These are phyloP conservation scores for Oldenlandia corymbosa DNA, from an alignment of 257 asterid species.

Conservation along the genomic window DNA sequence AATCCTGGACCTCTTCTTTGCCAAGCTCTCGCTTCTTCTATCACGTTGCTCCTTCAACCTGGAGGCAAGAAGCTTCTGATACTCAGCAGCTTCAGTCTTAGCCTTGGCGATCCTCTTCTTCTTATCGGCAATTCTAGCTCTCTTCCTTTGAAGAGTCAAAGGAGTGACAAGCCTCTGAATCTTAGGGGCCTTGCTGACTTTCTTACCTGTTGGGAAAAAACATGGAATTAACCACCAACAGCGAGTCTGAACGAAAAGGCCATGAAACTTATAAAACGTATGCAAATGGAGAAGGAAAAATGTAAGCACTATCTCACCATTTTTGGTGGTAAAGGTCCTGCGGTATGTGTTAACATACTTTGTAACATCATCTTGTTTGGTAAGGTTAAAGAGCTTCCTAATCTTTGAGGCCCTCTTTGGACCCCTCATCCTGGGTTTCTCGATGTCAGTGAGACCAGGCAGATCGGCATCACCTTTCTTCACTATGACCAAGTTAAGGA, in stretches of 20 bases:
- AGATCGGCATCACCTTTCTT: conserved; percentile 66
- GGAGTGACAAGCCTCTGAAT: conserved; percentile 80
- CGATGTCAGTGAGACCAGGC: conserved; percentile 64
- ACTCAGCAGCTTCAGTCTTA: conserved; percentile 61
- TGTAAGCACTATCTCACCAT: conserved; percentile 29
- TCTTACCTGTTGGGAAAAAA: conserved; percentile 41
- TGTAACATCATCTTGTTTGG: conserved; percentile 69
- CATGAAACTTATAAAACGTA: too few relatives aligned
- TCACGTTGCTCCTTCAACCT: conserved; percentile 77
- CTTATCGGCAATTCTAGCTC: conserved; percentile 66
- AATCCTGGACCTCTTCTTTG: conserved; percentile 63
- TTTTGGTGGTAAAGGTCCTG: conserved; percentile 49
- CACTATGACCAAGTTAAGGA: too few relatives aligned
- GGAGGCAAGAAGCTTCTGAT: too few relatives aligned
- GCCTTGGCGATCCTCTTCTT: conserved; percentile 76
- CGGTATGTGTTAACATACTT: conserved; percentile 76
- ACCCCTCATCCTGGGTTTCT: conserved; percentile 82
- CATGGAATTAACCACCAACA: neutral
- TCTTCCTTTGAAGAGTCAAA: conserved; percentile 67
- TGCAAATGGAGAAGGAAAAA: too few relatives aligned
- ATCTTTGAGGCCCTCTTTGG: conserved; percentile 81
- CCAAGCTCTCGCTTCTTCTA: conserved; percentile 65
- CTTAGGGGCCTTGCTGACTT: conserved; percentile 69
- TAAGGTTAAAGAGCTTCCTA: conserved; percentile 65
- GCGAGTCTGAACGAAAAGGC: too few relatives aligned